Base-by-base conservation (phyloP, 2,329 filamentous ascomycete species). In the Colletotrichum sp. region DNA sequence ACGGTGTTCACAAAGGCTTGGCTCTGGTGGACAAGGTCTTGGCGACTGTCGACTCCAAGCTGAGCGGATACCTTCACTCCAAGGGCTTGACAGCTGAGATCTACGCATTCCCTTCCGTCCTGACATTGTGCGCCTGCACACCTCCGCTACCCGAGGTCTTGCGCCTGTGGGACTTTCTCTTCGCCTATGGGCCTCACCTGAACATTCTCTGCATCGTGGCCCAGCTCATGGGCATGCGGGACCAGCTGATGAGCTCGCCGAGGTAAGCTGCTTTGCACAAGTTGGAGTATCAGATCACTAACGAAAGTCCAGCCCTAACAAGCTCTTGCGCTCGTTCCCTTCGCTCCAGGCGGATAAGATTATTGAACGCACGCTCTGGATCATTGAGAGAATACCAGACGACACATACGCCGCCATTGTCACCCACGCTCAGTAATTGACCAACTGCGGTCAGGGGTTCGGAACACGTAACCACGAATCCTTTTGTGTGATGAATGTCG, bases 121-220 rank as follows among this genome's bases (percentile, higher is more conserved):
- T 99, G 78, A 99, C 97, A 0, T 90, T 99, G 67, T 98, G 96
- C 82, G 97, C 97, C 30, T 99, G 97, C 84, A 99, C 97, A 18
- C 97, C 97, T 18, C 97, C 97, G 4, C 86, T 99, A 71, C 96
- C 96, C 0, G 96, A 99, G 85, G 97, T 99, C 1, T 86, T 99
- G 71, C 92, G 95, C 78, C 90, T 99, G 3, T 99, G 97, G 97
- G 97, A 99, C 84, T 99, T 99, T 80, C 86, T 99, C 26, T 98
- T 99, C 82, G 96, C 97, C 0, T 99, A 98, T 80, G 97, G 97
- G 0, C 93, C 96, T 44, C 97, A 99, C 84, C 85, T 99, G 77
- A 99, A 99, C 82, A 95, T 99, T 72, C 87, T 99, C 26, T 99
- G 97, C 83, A 98, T 99, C 78, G 97, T 99, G 18, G 96, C 96